Evolutionary conservation across 768 basidiomycete species (phyloP).

Genomic region (Tephrocybe rancida): DNA sequence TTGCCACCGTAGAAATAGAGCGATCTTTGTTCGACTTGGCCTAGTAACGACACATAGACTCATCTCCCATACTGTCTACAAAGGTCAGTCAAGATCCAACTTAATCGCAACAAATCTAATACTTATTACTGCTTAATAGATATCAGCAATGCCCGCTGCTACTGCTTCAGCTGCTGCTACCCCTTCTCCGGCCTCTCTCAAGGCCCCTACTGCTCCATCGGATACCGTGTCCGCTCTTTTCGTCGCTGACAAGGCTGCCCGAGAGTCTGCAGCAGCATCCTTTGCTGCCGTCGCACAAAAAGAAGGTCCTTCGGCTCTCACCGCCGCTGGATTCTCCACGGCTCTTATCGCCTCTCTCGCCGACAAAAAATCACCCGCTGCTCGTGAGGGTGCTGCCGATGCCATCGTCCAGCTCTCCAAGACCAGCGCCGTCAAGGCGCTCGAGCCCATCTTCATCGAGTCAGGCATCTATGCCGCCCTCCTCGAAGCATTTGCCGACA

Average conservation of each 20-base stretch:
- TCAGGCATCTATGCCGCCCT: constrained; percentile 87
- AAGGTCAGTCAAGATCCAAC: constrained; percentile 34
- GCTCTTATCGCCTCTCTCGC: constrained; percentile 81
- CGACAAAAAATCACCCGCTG: constrained; percentile 94
- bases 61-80: constrained; percentile 34
- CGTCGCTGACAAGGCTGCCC: constrained; percentile 81
- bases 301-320: constrained; percentile 79
- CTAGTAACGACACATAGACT: constrained; percentile 47
- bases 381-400: constrained; percentile 86
- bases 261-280: constrained; percentile 67
- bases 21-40: constrained; percentile 62
- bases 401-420: constrained; percentile 68
- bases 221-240: constrained; percentile 78
- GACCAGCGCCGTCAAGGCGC: constrained; percentile 73
- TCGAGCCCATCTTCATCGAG: constrained; percentile 88
- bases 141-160: constrained; percentile 78
- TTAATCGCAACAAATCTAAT: background rate
- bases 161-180: constrained; percentile 62
- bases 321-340: constrained; percentile 67
- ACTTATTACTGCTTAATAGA: constrained; percentile 35
- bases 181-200: constrained; percentile 71
- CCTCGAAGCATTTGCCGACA: constrained; percentile 93
- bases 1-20: constrained; percentile 55
- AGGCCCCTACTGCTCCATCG: constrained; percentile 54
- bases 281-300: constrained; percentile 81